Base-by-base conservation (phyloP, 225 moss, liverwort and hornwort genomes). In the Straminergon stramineum region DNA sequence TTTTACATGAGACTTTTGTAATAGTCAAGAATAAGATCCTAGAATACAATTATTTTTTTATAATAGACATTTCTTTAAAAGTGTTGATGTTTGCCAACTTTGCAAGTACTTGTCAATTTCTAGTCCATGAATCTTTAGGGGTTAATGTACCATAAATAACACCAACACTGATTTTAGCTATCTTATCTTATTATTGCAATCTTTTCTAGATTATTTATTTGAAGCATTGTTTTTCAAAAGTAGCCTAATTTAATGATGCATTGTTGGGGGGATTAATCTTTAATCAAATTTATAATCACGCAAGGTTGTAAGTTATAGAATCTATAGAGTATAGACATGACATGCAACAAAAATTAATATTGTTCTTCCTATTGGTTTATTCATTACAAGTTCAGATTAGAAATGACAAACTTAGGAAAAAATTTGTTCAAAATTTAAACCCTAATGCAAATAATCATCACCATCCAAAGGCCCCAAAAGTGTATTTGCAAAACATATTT, bases 21-120 rank as follows among this genome's bases (percentile, higher is more conserved):
- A 4, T 24, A 39, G 3, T 13, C 0, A 71, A 41, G 1, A 71
- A 71, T 7, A 24, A 39, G 1, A 39, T 41, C 13, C 12, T 39
- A 9, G 1, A 7, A 1, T n/a, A 22, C 4, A n/a, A 69, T 48
- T 48, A n/a, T 13, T 23, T 39, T 39, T 4, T 7, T 1, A n/a
- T 65, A 5, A 17, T 65, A 32, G 7, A 32, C 17, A 19, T 35
- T 67, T 19, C 1, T 35, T 9, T 19, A 19, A 67, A 35, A 11
- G 19, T 35, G 6, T 1, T 34, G 1, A 67, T 67, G 37, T 24
- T 41, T 75, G 30, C 19, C 4, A 28, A 0, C 18, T 75, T 74
- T 17, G 30, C 45, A 6, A 30, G 7, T 10, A 11, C 31, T 17
- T 75, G 10, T 75, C 75, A 30, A 7, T 48, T 75, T 48, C 3